phyloP scores from a whole-genome alignment of 2,329 filamentous ascomycete species.

The Alternaria sp. region DNA sequence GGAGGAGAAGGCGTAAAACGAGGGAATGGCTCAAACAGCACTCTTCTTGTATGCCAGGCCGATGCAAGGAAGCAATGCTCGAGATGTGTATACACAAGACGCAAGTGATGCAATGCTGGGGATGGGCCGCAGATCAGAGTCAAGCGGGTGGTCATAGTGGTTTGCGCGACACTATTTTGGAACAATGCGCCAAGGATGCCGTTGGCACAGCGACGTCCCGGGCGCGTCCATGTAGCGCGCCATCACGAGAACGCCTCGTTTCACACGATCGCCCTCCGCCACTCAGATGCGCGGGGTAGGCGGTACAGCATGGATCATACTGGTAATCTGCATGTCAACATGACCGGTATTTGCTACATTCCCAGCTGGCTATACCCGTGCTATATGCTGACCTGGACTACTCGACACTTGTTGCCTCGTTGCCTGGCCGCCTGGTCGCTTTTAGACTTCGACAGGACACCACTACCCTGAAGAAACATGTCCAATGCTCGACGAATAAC shows the following conservation, averaged over 20 bases:
- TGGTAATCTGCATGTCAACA: constrained; percentile 3
- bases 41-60: not conserved
- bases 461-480: not conserved
- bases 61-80: not conserved
- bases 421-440: not conserved
- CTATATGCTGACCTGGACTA: not conserved
- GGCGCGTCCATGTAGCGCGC: constrained; percentile 12
- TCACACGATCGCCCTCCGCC: constrained; percentile 30
- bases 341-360: constrained; percentile 32
- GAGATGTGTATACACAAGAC: constrained; percentile 9
- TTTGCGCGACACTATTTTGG: constrained; percentile 25
- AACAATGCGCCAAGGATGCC: not conserved
- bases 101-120: constrained; percentile 36
- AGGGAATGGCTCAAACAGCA: constrained; percentile 8
- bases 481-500: not conserved
- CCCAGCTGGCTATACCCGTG: not conserved
- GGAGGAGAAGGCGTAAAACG: constrained; percentile 9
- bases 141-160: constrained; percentile 26
- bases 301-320: constrained; percentile 10
- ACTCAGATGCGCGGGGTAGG: constrained; percentile 15
- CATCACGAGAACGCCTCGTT: constrained; percentile 31
- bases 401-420: not conserved
- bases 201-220: constrained; percentile 21
- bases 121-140: constrained; percentile 23
- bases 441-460: not conserved